A percentile compares a stretch with the other conserved stretches of the same genome.
Evolutionary conservation across 78 protist genomes (phyloP).

Genomic region (Pigoraptor vietnamica): DNA sequence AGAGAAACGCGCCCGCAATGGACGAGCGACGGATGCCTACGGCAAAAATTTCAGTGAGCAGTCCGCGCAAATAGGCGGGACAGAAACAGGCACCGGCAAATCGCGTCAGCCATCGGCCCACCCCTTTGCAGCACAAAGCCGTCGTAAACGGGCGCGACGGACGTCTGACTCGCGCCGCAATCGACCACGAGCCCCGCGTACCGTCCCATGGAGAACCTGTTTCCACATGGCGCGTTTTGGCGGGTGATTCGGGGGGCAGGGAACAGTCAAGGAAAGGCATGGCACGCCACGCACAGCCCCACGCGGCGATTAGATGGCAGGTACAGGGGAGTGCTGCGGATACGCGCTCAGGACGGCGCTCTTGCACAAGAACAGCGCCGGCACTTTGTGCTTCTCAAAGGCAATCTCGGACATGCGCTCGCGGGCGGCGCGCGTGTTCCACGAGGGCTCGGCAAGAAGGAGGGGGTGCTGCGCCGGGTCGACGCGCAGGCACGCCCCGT

Average conservation of each 20-base stretch:
- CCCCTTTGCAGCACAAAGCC: background rate
- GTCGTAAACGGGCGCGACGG: background rate
- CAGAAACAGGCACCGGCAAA: background rate
- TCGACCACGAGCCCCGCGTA: background rate
- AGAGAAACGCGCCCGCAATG: background rate
- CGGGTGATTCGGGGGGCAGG: background rate
- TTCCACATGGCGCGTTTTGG: background rate
- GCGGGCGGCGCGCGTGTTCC: background rate
- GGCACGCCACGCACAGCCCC: background rate
- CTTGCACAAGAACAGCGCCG: background rate
- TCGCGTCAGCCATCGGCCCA: too few species aligned
- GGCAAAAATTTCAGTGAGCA: background rate
- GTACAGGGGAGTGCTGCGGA: background rate
- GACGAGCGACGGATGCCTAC: background rate
- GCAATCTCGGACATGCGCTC: background rate
- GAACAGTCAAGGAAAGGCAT: too few species aligned
- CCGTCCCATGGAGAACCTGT: background rate
- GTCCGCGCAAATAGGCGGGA: background rate
- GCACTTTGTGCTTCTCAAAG: background rate
- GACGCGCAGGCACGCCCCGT: background rate
- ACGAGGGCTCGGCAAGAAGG: background rate
- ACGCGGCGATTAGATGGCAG: background rate
- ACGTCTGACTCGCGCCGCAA: background rate
- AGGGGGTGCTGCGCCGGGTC: conserved; percentile 4
- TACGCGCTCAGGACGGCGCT: background rate